A percentile compares a stretch with the other conserved stretches of the same genome.
phyloP scores from a whole-genome alignment of 805 yeast species.

The Diddensiella caesifluorescens region DNA sequence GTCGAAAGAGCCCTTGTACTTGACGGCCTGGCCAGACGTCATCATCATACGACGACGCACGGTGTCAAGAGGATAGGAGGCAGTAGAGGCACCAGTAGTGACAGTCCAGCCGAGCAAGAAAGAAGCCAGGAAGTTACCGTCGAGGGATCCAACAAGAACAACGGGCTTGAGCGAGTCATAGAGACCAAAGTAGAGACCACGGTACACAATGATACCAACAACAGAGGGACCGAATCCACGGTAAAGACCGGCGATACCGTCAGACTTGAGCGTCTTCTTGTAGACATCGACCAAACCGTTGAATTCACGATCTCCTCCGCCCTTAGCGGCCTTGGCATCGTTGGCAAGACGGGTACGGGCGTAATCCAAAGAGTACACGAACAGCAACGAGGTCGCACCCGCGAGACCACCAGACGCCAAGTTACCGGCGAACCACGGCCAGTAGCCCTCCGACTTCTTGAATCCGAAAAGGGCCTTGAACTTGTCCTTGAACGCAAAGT shows the following conservation, averaged over 20 bases:
- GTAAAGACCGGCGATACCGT: conserved; percentile 97
- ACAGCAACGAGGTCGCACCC: conserved; percentile 91
- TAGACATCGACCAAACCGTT: conserved; percentile 95
- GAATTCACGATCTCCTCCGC: conserved; percentile 89
- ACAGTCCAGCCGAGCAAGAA: conserved; percentile 97
- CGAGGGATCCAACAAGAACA: conserved; percentile 87
- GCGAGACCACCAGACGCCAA: conserved; percentile 98
- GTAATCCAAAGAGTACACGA: conserved; percentile 94
- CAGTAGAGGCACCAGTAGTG: conserved; percentile 97
- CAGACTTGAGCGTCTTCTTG: conserved; percentile 91
- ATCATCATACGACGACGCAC: conserved; percentile 99
- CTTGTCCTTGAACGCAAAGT: conserved; percentile 98
- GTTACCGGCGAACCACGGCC: conserved; percentile 95
- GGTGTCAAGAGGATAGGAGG: conserved; percentile 98
- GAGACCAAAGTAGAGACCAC: conserved; percentile 98
- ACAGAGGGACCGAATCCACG: conserved; percentile 99
- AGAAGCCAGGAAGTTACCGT: conserved; percentile 91
- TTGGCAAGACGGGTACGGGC: conserved; percentile 99
- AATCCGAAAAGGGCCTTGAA: conserved; percentile 93
- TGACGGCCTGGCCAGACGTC: conserved; percentile 98
- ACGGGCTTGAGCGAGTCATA: conserved; percentile 96
- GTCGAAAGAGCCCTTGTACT: conserved; percentile 92
- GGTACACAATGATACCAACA: conserved; percentile 95
- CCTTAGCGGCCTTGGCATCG: conserved; percentile 85
- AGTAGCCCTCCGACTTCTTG: conserved; percentile 93